Evolutionary conservation across 768 basidiomycete genomes (phyloP).

Genomic region (Agaricus subrufescens): DNA sequence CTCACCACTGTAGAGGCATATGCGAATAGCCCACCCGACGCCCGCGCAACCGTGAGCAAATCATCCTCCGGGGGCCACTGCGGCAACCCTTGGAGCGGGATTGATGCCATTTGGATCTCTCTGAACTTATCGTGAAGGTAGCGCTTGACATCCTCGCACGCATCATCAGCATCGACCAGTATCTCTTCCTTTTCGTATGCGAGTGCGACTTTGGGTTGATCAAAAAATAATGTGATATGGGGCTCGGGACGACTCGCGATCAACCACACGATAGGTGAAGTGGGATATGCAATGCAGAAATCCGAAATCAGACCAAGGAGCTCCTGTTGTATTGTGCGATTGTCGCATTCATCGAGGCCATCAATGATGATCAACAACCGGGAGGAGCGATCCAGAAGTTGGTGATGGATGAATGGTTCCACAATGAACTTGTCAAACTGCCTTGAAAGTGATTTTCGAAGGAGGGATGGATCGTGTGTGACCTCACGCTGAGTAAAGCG

Average conservation of each 20-base stretch:
- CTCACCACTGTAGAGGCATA: conserved; percentile 19
- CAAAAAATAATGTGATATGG: conserved; percentile 14
- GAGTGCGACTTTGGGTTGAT: not conserved
- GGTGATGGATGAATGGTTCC: too few relatives aligned
- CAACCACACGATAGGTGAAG: conserved; percentile 16
- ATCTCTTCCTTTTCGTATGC: not conserved
- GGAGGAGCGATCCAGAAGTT: too few relatives aligned
- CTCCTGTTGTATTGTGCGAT: conserved; percentile 5
- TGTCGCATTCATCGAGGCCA: too few relatives aligned
- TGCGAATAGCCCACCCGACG: conserved; percentile 9
- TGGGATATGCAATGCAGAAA: not conserved
- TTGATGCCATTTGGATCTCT: conserved; percentile 6
- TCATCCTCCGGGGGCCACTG: conserved; percentile 16
- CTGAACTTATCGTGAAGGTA: too few relatives aligned
- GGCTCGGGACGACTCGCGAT: conserved; percentile 23
- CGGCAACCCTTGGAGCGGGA: not conserved
- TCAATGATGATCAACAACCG: too few relatives aligned
- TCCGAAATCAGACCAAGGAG: conserved; percentile 13
- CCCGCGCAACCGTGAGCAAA: conserved; percentile 11
- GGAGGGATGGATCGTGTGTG: conserved; percentile 4
- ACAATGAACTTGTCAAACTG: conserved; percentile 6
- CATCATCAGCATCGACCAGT: too few relatives aligned
- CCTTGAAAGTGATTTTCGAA: not conserved
- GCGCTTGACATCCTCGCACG: too few relatives aligned
- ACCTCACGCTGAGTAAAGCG: conserved; percentile 5